These are phyloP conservation scores for Triangularia setosa DNA, from an alignment of 2,329 filamentous ascomycete genomes.

Conservation along the genomic window DNA sequence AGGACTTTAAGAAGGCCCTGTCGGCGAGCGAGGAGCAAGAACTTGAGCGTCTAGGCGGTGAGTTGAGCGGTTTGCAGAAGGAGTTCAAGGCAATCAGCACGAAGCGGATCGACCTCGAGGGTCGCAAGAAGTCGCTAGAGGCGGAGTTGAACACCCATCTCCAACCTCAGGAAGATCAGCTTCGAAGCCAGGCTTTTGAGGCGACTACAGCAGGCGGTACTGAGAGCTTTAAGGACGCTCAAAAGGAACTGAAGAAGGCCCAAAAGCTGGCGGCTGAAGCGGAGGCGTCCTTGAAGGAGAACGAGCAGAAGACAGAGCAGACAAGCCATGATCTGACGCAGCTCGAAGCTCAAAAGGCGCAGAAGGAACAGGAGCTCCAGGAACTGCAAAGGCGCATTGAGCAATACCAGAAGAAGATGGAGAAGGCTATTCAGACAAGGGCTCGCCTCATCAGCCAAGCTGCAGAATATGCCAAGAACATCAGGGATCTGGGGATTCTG, in stretches of 20 bases:
- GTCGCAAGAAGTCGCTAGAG: slow-evolving; percentile 77
- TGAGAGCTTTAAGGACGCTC: slow-evolving; percentile 69
- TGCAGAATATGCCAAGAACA: slow-evolving; percentile 79
- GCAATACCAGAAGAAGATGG: slow-evolving; percentile 70
- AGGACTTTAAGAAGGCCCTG: slow-evolving; percentile 89
- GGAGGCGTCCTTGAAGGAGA: slow-evolving; percentile 65
- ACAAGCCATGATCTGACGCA: slow-evolving; percentile 49
- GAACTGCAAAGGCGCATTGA: slow-evolving; percentile 82
- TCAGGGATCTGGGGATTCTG: slow-evolving; percentile 86
- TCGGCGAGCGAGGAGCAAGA: slow-evolving; percentile 77
- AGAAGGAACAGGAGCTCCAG: slow-evolving; percentile 68
- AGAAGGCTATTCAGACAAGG: slow-evolving; percentile 87
- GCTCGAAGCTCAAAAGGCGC: slow-evolving; percentile 51
- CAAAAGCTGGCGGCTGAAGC: slow-evolving; percentile 64
- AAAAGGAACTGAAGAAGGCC: slow-evolving; percentile 76
- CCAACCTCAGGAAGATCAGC: slow-evolving; percentile 78
- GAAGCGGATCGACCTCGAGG: slow-evolving; percentile 72
- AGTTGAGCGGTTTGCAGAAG: slow-evolving; percentile 69
- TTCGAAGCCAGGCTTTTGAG: slow-evolving; percentile 73
- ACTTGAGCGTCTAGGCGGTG: slow-evolving; percentile 65
- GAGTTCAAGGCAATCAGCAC: slow-evolving; percentile 73
- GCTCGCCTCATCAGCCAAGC: slow-evolving; percentile 73
- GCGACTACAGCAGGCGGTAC: slow-evolving; percentile 52
- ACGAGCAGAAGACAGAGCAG: slow-evolving; percentile 66
- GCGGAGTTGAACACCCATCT: slow-evolving; percentile 86